phyloP scores from a whole-genome alignment of 768 basidiomycete genomes.

The Panaeolus cyanescens region DNA sequence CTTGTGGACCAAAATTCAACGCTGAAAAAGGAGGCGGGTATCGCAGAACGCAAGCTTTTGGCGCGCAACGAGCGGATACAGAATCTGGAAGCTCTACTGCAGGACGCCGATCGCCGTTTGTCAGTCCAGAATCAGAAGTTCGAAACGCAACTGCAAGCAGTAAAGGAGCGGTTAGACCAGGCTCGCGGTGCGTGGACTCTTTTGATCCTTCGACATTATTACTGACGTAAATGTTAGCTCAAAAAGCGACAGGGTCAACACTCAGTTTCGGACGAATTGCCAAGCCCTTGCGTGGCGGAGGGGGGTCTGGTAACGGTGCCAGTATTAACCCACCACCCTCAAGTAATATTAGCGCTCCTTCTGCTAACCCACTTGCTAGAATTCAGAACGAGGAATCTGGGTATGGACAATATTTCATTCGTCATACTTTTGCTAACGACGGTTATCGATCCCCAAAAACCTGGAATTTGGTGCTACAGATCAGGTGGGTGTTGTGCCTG shows the following conservation, averaged over 20 bases:
- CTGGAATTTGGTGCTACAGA: constrained; percentile 21
- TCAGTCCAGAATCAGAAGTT: constrained; percentile 95
- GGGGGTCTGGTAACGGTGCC: constrained; percentile 58
- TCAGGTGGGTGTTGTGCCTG: constrained; percentile 39
- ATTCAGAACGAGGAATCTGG: constrained; percentile 82
- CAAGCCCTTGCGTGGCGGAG: constrained; percentile 93
- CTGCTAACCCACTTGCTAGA: constrained; percentile 66
- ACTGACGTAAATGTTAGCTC: constrained; percentile 46
- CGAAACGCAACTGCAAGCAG: constrained; percentile 88
- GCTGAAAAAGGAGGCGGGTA: constrained; percentile 96
- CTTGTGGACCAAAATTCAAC: constrained; percentile 98
- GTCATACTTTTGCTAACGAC: constrained; percentile 12
- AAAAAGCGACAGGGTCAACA: constrained; percentile 73
- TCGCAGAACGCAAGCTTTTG: constrained; percentile 94
- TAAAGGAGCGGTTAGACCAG: constrained; percentile 90
- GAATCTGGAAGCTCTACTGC: constrained; percentile 89
- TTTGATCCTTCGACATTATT: constrained; percentile 4
- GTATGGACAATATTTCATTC: constrained; percentile 39
- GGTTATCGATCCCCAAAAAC: constrained; percentile 3
- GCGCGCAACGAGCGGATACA: constrained; percentile 98
- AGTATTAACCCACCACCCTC: constrained; percentile 44
- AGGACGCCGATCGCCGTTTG: constrained; percentile 91
- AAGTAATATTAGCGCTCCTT: constrained; percentile 11
- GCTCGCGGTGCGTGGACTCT: constrained; percentile 72
- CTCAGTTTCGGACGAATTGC: constrained; percentile 94